These are phyloP conservation scores for Cercospora sp. DNA, from an alignment of 2,329 filamentous ascomycete genomes.

Conservation along the genomic window DNA sequence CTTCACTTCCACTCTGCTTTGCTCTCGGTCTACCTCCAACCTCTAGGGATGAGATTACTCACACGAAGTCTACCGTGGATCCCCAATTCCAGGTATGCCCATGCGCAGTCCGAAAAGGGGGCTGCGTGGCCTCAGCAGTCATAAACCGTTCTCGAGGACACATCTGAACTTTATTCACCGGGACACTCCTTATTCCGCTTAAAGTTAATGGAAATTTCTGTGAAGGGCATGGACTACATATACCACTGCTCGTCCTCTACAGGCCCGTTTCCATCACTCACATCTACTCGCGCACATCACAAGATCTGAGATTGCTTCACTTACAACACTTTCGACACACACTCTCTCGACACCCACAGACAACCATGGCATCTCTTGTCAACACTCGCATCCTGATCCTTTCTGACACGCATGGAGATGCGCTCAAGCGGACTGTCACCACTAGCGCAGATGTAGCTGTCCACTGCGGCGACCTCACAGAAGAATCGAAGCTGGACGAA, in stretches of 20 bases:
- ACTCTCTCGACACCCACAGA: neutral
- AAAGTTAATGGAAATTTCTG: neutral
- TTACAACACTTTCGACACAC: neutral
- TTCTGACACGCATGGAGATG: constrained; percentile 46
- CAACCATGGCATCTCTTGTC: neutral
- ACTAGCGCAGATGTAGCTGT: constrained; percentile 56
- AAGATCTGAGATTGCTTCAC: neutral
- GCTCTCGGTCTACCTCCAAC: neutral
- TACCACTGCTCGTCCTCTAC: neutral
- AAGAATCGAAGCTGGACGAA: constrained; percentile 50
- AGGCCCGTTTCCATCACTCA: neutral
- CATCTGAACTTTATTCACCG: neutral
- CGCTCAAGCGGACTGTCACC: neutral
- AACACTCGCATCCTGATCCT: constrained; percentile 46
- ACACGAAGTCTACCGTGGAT: neutral
- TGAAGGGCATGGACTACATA: neutral
- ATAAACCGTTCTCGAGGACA: neutral
- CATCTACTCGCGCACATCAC: neutral
- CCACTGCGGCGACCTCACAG: constrained; percentile 61
- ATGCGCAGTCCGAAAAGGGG: neutral
- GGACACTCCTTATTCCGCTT: neutral
- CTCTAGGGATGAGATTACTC: neutral
- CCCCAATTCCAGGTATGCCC: neutral
- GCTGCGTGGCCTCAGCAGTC: neutral
- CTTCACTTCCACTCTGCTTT: neutral